Percentiles rank a stretch among this genome's conserved stretches.
Evolutionary conservation across 257 asterid genomes (phyloP).

Genomic region (Fraxinus quadrangulata): DNA sequence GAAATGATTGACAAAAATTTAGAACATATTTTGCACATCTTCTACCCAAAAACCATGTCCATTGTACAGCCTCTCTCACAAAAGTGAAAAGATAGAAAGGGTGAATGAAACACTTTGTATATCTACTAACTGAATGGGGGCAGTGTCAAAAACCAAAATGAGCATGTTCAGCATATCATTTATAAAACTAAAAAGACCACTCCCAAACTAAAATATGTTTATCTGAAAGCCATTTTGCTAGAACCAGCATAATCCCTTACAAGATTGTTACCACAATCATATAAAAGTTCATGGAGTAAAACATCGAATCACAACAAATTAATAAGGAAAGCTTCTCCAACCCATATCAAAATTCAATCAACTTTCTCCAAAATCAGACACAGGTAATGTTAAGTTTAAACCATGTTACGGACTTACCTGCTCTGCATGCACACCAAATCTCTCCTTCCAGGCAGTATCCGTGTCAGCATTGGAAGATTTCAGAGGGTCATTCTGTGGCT

Average conservation of each 20-base stretch:
- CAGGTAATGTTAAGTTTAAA: not conserved
- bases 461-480: slow-evolving; percentile 35
- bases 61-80: not conserved
- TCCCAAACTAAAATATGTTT: too few species aligned
- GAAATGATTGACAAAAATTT: not conserved
- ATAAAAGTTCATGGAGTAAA: not conserved
- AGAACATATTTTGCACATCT: too few species aligned
- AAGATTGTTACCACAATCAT: not conserved
- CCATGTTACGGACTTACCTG: slow-evolving; percentile 51
- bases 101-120: too few species aligned
- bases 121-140: not conserved
- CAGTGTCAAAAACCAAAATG: not conserved
- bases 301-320: not conserved
- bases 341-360: too few species aligned
- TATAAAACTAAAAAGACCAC: too few species aligned
- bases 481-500: slow-evolving; percentile 33
- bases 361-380: not conserved
- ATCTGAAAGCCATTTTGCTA: too few species aligned
- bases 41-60: not conserved
- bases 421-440: slow-evolving; percentile 47
- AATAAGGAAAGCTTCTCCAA: not conserved
- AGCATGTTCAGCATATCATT: too few species aligned
- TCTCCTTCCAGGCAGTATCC: slow-evolving; percentile 56
- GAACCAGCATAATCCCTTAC: too few species aligned
- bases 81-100: not conserved